A percentile compares a stretch with the other conserved stretches of the same genome.
These are phyloP conservation scores for Penicillium griseofulvum DNA, from an alignment of 2,329 filamentous ascomycete species.

Conservation along the genomic window DNA sequence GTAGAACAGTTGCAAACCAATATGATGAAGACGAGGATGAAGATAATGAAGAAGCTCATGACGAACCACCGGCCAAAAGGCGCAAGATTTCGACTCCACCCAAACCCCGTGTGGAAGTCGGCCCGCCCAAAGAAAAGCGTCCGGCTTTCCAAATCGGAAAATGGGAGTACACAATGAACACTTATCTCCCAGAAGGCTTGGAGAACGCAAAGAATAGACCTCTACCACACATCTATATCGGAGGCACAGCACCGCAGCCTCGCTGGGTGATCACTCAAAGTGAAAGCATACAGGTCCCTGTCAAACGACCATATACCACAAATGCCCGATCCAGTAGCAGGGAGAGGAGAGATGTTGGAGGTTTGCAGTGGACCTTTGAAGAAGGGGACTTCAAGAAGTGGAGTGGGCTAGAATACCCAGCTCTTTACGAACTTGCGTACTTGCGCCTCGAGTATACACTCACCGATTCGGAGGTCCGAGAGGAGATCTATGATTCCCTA, in stretches of 20 bases:
- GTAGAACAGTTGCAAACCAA: neutral
- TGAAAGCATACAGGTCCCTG: neutral
- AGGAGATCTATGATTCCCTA: neutral
- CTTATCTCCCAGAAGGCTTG: neutral
- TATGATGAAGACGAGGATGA: conserved; percentile 7
- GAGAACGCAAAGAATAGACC: neutral
- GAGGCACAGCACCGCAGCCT: conserved; percentile 3
- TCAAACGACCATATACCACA: neutral
- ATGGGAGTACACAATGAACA: neutral
- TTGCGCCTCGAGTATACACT: neutral
- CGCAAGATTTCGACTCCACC: neutral
- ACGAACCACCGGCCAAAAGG: neutral
- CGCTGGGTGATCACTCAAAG: conserved; percentile 2
- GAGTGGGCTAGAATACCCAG: neutral
- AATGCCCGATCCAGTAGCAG: too few species aligned
- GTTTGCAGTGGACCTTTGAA: neutral
- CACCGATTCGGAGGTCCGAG: neutral
- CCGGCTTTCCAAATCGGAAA: neutral
- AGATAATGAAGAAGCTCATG: conserved; percentile 2
- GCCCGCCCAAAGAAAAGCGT: neutral
- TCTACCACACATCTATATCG: neutral
- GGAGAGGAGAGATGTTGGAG: neutral
- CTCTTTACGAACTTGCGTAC: conserved; percentile 2
- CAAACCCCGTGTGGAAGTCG: neutral
- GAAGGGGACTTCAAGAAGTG: neutral